phyloP scores from a whole-genome alignment of 139 green algal species.

The Limnomonas spitsbergensis region DNA sequence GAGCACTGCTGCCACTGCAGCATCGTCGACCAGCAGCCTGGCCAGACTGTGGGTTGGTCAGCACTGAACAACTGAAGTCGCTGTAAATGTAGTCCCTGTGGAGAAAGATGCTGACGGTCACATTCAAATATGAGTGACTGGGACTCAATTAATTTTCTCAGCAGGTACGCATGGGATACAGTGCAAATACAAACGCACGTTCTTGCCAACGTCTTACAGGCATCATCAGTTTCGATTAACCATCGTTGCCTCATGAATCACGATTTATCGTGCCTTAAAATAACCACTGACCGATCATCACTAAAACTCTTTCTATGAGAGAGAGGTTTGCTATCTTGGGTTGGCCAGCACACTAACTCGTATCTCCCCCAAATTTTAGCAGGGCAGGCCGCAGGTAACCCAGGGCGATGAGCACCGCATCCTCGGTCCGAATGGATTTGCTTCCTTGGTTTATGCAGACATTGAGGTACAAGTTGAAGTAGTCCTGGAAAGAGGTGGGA shows the following conservation, averaged over 20 bases:
- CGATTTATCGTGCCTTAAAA: not conserved
- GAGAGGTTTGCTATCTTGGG: not conserved
- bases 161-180: too few relatives aligned
- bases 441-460: not conserved
- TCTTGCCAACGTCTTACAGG: not conserved
- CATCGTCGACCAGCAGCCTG: too few relatives aligned
- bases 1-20: too few relatives aligned
- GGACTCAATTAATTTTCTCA: too few relatives aligned
- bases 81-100: too few relatives aligned
- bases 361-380: not conserved
- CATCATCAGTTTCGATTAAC: not conserved
- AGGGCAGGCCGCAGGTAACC: conserved; percentile 6
- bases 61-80: too few relatives aligned
- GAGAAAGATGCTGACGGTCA: too few relatives aligned
- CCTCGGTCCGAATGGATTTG: not conserved
- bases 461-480: conserved; percentile 13
- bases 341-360: not conserved
- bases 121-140: too few relatives aligned
- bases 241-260: not conserved
- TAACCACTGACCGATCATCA: not conserved
- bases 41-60: too few relatives aligned
- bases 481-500: not conserved
- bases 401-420: not conserved
- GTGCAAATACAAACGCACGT: not conserved
- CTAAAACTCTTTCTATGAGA: not conserved